Percentiles rank a stretch among this genome's conserved stretches.
Conservation (phyloP, 345 rosid species). For the Erysimum cheiranthoides region DNA sequence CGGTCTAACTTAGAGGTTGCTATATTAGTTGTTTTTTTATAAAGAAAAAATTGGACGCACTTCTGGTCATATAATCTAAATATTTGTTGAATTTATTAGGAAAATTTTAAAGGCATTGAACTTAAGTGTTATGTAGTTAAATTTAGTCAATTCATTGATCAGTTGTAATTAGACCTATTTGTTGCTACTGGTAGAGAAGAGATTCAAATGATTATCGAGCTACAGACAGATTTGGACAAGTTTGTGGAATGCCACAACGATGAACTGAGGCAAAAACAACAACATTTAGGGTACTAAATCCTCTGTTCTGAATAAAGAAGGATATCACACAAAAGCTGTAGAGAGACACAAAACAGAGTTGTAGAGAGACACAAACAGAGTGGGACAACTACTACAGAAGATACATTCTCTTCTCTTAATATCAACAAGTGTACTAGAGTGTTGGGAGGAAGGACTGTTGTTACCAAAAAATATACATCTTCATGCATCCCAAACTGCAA, state of each 20-base stretch:
- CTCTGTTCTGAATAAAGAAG: not conserved
- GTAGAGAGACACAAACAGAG: not conserved
- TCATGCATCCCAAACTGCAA: not conserved
- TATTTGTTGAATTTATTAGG: too few relatives aligned
- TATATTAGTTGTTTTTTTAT: too few relatives aligned
- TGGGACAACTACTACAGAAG: not conserved
- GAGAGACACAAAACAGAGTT: not conserved
- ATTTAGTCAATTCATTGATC: too few relatives aligned
- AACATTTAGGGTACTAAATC: not conserved
- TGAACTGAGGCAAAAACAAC: not conserved
- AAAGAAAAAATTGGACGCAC: too few relatives aligned
- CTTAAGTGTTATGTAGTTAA: too few relatives aligned
- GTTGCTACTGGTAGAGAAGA: not conserved
- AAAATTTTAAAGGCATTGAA: too few relatives aligned
- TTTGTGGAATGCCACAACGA: not conserved
- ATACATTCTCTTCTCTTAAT: not conserved
- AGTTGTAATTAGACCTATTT: not conserved
- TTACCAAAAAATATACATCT: not conserved
- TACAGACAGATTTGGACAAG: not conserved
- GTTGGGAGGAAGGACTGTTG: not conserved
- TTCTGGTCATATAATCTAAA: too few relatives aligned
- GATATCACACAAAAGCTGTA: not conserved
- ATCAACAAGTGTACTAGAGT: not conserved
- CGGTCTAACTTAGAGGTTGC: too few relatives aligned
- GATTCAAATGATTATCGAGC: too few relatives aligned